Conservation (phyloP, 2,329 filamentous ascomycete genomes). For the Cryoendolithus antarcticus region DNA sequence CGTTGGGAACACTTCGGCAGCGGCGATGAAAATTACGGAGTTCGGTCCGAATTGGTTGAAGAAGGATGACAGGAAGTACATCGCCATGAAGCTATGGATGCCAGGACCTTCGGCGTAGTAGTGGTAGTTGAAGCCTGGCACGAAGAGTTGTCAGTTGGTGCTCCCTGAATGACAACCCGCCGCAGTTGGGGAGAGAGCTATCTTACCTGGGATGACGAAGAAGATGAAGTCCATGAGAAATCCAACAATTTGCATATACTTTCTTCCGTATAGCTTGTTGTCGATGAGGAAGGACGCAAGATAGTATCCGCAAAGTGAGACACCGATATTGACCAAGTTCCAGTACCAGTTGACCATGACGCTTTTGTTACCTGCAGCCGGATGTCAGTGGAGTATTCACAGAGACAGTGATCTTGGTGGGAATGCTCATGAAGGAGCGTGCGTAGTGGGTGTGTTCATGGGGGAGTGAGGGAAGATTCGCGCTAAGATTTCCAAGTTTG, state of each 20-base stretch:
- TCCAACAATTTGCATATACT: conserved; percentile 90
- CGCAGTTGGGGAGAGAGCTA: no score
- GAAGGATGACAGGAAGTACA: conserved; percentile 97
- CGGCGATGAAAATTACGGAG: conserved; percentile 89
- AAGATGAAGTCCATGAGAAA: conserved; percentile 90
- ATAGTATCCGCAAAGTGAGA: conserved; percentile 83
- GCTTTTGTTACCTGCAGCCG: conserved; percentile 40
- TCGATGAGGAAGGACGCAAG: conserved; percentile 78
- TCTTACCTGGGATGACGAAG: conserved; percentile 67
- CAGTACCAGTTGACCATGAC: conserved; percentile 77
- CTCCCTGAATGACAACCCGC: no score
- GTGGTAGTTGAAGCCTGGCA: conserved; percentile 54
- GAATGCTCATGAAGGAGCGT: no score
- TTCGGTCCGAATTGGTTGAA: conserved; percentile 98
- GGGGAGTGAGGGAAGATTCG: no score
- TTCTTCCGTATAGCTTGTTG: conserved; percentile 92
- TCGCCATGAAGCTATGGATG: conserved; percentile 85
- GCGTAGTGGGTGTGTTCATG: no score
- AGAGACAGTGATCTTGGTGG: no score
- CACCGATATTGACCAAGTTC: conserved; percentile 82
- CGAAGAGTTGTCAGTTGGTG: no score
- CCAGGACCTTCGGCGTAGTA: conserved; percentile 64
- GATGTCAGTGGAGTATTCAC: no score
- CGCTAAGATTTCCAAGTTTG: conserved; percentile 1
- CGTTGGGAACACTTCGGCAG: conserved; percentile 88